A percentile compares a stretch with the other conserved stretches of the same genome.
Evolutionary conservation across 345 rosid species (phyloP).

Genomic region (Eucalyptus regnans): DNA sequence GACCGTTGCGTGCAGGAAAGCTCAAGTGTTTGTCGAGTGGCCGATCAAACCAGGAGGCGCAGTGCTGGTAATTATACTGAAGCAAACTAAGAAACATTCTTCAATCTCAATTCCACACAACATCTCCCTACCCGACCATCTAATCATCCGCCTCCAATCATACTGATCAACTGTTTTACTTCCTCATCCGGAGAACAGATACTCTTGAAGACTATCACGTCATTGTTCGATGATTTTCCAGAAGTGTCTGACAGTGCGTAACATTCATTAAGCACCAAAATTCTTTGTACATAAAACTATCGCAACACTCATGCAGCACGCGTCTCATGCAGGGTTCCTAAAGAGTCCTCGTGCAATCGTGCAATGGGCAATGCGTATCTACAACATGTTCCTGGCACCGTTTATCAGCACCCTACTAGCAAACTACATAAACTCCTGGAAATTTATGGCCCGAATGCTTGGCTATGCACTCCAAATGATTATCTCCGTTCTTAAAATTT

Average conservation of each 20-base stretch:
- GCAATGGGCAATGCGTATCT: slow-evolving; percentile 16
- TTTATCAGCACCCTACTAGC: slow-evolving; percentile 20
- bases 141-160: neutral
- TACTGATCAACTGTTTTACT: neutral
- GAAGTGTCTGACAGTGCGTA: slow-evolving; percentile 44
- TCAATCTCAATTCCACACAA: neutral
- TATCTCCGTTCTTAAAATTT: slow-evolving; percentile 18
- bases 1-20: slow-evolving; percentile 36
- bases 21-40: slow-evolving; percentile 45
- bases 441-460: slow-evolving; percentile 12
- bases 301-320: neutral
- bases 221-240: slow-evolving; percentile 56
- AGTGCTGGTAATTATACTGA: slow-evolving; percentile 36
- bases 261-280: neutral
- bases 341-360: slow-evolving; percentile 38
- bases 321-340: slow-evolving; percentile 43
- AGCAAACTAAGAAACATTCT: neutral
- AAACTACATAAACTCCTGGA: slow-evolving; percentile 41
- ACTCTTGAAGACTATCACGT: slow-evolving; percentile 33
- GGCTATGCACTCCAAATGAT: slow-evolving; percentile 18
- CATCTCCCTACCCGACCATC: neutral
- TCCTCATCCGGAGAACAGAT: slow-evolving; percentile 9
- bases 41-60: slow-evolving; percentile 73
- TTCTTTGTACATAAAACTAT: neutral
- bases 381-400: slow-evolving; percentile 28